These are phyloP conservation scores for Strigomonas galati DNA, from an alignment of 208 protist species.

Conservation along the genomic window DNA sequence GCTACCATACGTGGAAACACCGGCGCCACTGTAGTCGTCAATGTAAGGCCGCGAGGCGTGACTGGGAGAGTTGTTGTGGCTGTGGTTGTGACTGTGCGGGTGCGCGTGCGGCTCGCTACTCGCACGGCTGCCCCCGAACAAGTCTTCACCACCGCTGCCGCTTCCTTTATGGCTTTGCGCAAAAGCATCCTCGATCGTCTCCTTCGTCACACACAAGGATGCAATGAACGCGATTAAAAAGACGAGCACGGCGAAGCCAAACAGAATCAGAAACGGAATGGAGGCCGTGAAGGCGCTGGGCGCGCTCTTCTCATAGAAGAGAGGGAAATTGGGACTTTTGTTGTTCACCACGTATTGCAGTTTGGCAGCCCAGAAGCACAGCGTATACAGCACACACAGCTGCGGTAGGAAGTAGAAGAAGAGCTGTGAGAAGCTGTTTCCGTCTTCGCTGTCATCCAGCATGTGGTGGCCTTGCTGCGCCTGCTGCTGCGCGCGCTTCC, in stretches of 20 bases:
- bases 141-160: not conserved
- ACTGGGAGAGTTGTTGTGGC: no score
- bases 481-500: not conserved
- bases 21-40: no score
- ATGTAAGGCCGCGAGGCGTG: not conserved
- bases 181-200: not conserved
- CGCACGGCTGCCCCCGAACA: no score
- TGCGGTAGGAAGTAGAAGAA: constrained; percentile 16
- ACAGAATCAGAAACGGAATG: constrained; percentile 36
- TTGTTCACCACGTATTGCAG: constrained; percentile 29
- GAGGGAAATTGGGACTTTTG: constrained; percentile 20
- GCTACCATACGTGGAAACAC: no score
- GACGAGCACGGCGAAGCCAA: constrained; percentile 22
- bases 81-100: no score
- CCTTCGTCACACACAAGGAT: no score
- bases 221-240: constrained; percentile 18
- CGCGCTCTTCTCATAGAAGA: constrained; percentile 19
- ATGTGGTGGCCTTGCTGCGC: no score
- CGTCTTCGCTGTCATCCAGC: no score
- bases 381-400: constrained; percentile 41
- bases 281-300: constrained; percentile 29
- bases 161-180: not conserved
- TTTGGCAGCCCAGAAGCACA: constrained; percentile 54
- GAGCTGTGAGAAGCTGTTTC: constrained; percentile 19
- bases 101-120: no score